Base-by-base conservation (phyloP, 306 rosid species). In the Ammopiptanthus mongolicus region DNA sequence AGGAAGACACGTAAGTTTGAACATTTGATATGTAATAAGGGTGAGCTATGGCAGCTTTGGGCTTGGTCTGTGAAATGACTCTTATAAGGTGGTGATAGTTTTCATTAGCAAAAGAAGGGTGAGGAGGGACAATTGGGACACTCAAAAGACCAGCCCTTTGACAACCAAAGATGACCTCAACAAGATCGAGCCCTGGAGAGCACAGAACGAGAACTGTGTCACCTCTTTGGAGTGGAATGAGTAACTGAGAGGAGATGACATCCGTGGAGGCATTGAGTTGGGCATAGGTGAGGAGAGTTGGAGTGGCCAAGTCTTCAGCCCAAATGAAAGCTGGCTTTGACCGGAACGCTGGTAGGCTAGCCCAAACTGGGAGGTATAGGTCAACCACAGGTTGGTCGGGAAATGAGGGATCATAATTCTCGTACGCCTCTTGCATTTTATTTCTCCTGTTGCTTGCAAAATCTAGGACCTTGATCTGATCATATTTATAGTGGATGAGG, bases 371-470 rank as follows among this genome's bases (percentile, higher is more conserved):
- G 12, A 94, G 90, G 89, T 94, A 91, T 64, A 71, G 86, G 61
- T 91, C 92, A 53, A 87, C 98, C 71, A 85, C 94, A 0, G 91
- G 91, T 81, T 91, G 98, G 80, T 93, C 96, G 0, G 97, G 98
- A 52, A 87, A 91, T 2, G 76, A 88, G 0, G 90, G 97, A 31
- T 91, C 95, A 31, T 90, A 94, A 47, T 94, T 94, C 82, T 91
- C 93, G 73, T 65, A 86, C 37, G 69, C 33, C 28, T 55, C 9
- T 39, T 75, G 75, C 96, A 81, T 93, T 14, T 42, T 82, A 77
- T 53, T 52, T 39, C 3, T 42, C 4, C 17, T 8, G 10, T 34
- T 39, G 42, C 19, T 19, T 34, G 60, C 25, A 2, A 5, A 51
- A 53, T 47, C 14, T 34, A 6, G 42, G 57, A n/a, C 2, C 66